A percentile compares a stretch with the other conserved stretches of the same genome.
Conservation (phyloP, 345 rosid genomes). For the Gossypioides kirkii region DNA sequence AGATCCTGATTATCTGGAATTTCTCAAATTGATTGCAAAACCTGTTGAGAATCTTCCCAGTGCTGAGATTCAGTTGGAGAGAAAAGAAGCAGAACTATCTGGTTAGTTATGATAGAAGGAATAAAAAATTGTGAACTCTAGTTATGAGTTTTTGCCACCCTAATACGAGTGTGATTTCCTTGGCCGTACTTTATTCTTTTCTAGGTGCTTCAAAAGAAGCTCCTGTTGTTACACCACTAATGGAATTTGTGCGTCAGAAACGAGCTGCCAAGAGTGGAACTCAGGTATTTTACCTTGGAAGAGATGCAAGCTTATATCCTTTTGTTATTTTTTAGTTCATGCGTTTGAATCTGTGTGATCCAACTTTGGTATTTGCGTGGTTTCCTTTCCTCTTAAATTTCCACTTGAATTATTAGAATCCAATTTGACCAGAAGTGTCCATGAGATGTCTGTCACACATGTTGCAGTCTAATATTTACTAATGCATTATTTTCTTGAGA, state of each 20-base stretch:
- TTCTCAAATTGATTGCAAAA: constrained; percentile 56
- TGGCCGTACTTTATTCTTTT: neutral
- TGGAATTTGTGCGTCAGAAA: constrained; percentile 78
- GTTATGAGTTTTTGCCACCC: neutral
- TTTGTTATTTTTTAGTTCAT: neutral
- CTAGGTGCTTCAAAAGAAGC: constrained; percentile 45
- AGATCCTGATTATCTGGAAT: constrained; percentile 71
- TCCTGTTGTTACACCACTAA: constrained; percentile 60
- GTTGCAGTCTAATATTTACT: neutral
- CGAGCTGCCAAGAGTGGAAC: constrained; percentile 55
- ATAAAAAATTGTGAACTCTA: neutral
- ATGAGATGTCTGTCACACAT: neutral
- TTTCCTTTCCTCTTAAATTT: neutral
- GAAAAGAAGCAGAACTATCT: constrained; percentile 59
- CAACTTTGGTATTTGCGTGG: neutral
- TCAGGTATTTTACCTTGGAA: constrained; percentile 34
- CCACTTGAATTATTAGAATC: neutral
- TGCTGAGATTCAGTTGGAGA: constrained; percentile 62
- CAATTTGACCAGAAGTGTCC: neutral
- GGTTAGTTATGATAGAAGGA: constrained; percentile 31
- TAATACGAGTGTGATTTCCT: neutral
- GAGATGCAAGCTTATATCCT: neutral
- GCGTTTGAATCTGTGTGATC: neutral
- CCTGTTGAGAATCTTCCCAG: constrained; percentile 64
- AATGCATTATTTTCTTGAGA: neutral